Base-by-base conservation (phyloP, 139 green algal species). In the Chlamydomonas incerta region DNA sequence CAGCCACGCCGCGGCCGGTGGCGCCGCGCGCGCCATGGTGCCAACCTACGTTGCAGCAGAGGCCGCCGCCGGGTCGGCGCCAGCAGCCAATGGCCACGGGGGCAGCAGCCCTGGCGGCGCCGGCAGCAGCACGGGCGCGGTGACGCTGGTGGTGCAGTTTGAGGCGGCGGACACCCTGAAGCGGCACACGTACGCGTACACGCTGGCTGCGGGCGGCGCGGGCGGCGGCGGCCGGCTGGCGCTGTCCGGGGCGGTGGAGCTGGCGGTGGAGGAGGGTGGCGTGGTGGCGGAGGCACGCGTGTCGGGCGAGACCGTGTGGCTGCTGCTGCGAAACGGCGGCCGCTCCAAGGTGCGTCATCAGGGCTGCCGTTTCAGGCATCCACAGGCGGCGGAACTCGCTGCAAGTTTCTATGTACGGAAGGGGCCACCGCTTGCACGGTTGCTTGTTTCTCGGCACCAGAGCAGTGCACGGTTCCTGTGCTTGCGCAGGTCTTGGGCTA, bases 101-200 rank as follows among this genome's bases (percentile, higher is more conserved):
- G 73, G 33, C 35, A 58, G 3, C 24, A 37, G 24, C 2, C 26
- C 65, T 11, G 47, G 41, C 41, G 31, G 50, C 23, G 65, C 6
- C 5, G 11, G 18, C 60, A 31, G 62, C 28, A 62, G n/a, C 50
- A 35, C 52, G 2, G 55, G 50, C 3, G 34, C 26, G 10, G 60
- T 72, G 58, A 60, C 67, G 8, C 47, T 89, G 31, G 85, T 89
- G 0, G 77, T 82, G 14, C 77, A 89, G 63, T 77, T 89, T 29
- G 85, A 89, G 62, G 74, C 69, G 0, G 0, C 47, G 28, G 85
- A 89, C 31, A 75, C 84, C 21, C 67, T 85, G 41, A 47, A 69
- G 33, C 74, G 67, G 0, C 41, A 76, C 74, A 67, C 71, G 29
- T 66, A 41, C 23, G 75, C 23, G 10, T 88, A 88, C 68, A 70